A percentile compares a stretch with the other conserved stretches of the same genome.
These are phyloP conservation scores for Pseudogymnoascus sp. DNA, from an alignment of 2,329 filamentous ascomycete species.

Conservation along the genomic window DNA sequence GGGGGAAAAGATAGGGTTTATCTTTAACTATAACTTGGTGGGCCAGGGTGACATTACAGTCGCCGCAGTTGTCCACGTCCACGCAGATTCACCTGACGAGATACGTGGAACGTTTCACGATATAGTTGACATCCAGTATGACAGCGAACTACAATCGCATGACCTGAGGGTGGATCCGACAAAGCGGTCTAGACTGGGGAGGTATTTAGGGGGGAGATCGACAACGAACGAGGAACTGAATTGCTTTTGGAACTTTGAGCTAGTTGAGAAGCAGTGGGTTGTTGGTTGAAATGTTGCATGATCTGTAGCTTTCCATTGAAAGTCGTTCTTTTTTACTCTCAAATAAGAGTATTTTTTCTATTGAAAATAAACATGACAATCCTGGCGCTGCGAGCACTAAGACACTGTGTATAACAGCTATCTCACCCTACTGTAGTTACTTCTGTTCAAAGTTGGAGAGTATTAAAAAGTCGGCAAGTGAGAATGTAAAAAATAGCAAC, in stretches of 20 bases:
- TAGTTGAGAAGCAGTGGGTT: neutral
- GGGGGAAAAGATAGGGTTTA: neutral
- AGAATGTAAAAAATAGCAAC: no score
- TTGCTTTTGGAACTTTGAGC: neutral
- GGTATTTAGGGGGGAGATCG: neutral
- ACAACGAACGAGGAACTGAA: neutral
- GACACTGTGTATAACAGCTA: neutral
- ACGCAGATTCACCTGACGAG: neutral
- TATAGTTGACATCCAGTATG: neutral
- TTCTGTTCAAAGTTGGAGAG: neutral
- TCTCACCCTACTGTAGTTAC: neutral
- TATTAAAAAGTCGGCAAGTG: no score
- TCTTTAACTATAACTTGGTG: neutral
- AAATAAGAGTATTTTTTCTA: neutral
- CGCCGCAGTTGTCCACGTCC: neutral
- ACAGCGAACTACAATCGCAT: neutral
- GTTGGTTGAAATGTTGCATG: neutral
- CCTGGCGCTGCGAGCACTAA: neutral
- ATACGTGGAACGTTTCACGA: neutral
- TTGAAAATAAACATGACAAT: neutral
- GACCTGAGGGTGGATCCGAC: neutral
- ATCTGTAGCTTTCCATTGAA: neutral
- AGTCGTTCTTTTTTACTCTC: neutral
- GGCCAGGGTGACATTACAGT: neutral
- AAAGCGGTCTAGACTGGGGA: neutral